These are phyloP conservation scores for Przewalskia tangutica DNA, from an alignment of 257 asterid species.

Conservation along the genomic window DNA sequence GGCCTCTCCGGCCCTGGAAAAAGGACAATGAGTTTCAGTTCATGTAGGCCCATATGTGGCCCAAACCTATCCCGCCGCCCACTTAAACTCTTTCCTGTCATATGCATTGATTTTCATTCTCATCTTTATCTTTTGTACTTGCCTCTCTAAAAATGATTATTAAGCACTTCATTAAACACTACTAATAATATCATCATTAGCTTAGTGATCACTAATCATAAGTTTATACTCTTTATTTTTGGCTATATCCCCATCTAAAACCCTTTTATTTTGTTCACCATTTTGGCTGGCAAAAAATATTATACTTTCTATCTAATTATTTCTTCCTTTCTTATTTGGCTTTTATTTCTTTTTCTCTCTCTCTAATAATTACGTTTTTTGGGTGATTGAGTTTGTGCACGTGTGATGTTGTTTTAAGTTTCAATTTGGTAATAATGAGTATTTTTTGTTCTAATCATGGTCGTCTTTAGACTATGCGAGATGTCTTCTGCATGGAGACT, in stretches of 20 bases:
- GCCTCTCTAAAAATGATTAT: neutral
- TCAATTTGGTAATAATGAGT: neutral
- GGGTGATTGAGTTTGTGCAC: slow-evolving; percentile 18
- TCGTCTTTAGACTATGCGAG: too few species aligned
- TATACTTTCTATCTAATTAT: neutral
- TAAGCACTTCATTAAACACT: slow-evolving; percentile 12
- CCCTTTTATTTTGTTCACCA: slow-evolving; percentile 11
- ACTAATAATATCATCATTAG: slow-evolving; percentile 17
- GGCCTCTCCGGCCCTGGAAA: slow-evolving; percentile 9
- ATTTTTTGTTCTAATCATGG: too few species aligned
- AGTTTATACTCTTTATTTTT: neutral
- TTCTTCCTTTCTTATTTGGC: neutral
- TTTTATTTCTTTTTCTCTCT: neutral
- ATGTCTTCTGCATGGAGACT: too few species aligned
- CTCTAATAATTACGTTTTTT: slow-evolving; percentile 12
- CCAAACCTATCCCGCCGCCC: neutral
- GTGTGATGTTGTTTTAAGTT: slow-evolving; percentile 23
- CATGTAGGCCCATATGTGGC: slow-evolving; percentile 9
- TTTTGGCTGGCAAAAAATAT: slow-evolving; percentile 9
- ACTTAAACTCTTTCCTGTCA: slow-evolving; percentile 7
- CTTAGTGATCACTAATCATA: neutral
- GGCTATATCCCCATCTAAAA: neutral
- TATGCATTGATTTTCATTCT: slow-evolving; percentile 26
- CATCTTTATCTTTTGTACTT: slow-evolving; percentile 22
- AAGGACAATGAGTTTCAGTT: slow-evolving; percentile 6